Percentiles rank a stretch among this genome's conserved stretches.
These are phyloP conservation scores for Arthrobotrys entomopaga DNA, from an alignment of 2,329 filamentous ascomycete genomes.

Conservation along the genomic window DNA sequence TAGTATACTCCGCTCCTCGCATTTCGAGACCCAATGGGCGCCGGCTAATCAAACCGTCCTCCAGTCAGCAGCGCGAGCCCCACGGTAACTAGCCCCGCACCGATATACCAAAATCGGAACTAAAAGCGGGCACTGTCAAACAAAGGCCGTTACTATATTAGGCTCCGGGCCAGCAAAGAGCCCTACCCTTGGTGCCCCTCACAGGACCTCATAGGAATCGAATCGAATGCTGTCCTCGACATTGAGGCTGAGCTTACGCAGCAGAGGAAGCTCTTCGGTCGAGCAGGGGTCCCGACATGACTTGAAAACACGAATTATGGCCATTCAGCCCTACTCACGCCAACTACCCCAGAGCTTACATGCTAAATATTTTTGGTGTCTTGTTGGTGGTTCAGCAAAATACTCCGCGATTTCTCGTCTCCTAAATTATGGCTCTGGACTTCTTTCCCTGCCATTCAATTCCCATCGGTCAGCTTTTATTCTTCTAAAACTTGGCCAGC, in stretches of 20 bases:
- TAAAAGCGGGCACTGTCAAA: slow-evolving; percentile 35
- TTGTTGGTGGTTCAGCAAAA: slow-evolving; percentile 52
- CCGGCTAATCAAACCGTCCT: slow-evolving; percentile 32
- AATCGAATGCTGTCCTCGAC: slow-evolving; percentile 15
- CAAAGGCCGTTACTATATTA: slow-evolving; percentile 54
- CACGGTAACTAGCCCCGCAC: slow-evolving; percentile 34
- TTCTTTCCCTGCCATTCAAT: slow-evolving; percentile 12
- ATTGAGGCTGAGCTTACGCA: slow-evolving; percentile 52
- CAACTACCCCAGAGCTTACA: slow-evolving; percentile 45
- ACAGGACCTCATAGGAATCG: slow-evolving; percentile 19
- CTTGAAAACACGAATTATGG: slow-evolving; percentile 13
- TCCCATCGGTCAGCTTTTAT: slow-evolving; percentile 5
- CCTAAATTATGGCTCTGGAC: slow-evolving; percentile 3
- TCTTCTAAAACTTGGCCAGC: background rate
- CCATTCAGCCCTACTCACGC: slow-evolving; percentile 49
- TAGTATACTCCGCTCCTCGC: background rate
- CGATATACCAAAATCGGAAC: slow-evolving; percentile 32
- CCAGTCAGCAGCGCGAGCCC: slow-evolving; percentile 15
- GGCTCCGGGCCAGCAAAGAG: slow-evolving; percentile 19
- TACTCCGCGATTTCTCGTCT: slow-evolving; percentile 21
- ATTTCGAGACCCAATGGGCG: background rate
- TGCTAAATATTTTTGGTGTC: slow-evolving; percentile 28
- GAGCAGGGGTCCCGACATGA: slow-evolving; percentile 23
- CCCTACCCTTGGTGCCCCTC: background rate
- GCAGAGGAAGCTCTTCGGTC: slow-evolving; percentile 27